phyloP scores from a whole-genome alignment of 768 basidiomycete genomes.

The Fistulinella prunicolor region DNA sequence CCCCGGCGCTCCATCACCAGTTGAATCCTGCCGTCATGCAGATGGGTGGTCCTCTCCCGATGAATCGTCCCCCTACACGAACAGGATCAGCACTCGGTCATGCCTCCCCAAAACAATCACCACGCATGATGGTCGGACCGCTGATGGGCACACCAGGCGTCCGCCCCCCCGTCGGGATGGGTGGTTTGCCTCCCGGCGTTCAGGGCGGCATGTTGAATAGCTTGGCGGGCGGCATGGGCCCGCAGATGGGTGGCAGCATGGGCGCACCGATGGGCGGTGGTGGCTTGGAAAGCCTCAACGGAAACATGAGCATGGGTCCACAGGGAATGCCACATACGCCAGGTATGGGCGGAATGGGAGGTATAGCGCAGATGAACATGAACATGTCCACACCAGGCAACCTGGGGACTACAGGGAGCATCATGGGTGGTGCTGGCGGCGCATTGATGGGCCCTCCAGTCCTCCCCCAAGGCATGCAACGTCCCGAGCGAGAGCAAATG shows the following conservation, averaged over 20 bases:
- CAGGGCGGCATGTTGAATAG: constrained; percentile 17
- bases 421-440: constrained; percentile 30
- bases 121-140: constrained; percentile 10
- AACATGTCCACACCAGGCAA: constrained; percentile 13
- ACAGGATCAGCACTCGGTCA: constrained; percentile 29
- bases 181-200: constrained; percentile 5
- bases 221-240: constrained; percentile 15
- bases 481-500: constrained; percentile 23
- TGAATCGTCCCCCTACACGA: constrained; percentile 30
- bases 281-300: constrained; percentile 14
- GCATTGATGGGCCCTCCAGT: constrained; percentile 42
- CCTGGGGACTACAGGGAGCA: constrained; percentile 19
- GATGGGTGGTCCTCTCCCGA: constrained; percentile 16
- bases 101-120: constrained; percentile 30
- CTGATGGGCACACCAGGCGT: neutral
- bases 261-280: constrained; percentile 4
- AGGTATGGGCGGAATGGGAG: constrained; percentile 12
- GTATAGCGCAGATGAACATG: constrained; percentile 25
- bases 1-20: too few relatives aligned
- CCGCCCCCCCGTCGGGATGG: constrained; percentile 9
- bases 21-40: constrained; percentile 17
- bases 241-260: constrained; percentile 15
- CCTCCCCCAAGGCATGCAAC: constrained; percentile 26
- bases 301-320: constrained; percentile 16
- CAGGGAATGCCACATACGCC: constrained; percentile 15